Evolutionary conservation across 345 rosid species (phyloP).

Genomic region (Heritiera littoralis): DNA sequence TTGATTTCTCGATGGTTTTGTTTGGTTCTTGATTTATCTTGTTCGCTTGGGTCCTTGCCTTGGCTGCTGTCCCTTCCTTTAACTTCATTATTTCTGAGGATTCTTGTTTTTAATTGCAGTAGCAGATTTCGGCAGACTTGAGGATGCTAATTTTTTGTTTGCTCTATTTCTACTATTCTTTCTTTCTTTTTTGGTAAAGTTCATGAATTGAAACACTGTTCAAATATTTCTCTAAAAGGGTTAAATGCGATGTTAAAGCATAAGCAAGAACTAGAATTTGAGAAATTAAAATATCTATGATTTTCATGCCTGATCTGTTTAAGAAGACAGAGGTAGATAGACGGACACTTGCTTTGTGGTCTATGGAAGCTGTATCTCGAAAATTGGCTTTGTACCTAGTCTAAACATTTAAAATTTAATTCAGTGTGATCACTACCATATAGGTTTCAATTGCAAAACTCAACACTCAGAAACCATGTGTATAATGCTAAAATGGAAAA

Average conservation of each 20-base stretch:
- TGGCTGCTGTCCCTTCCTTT: neutral
- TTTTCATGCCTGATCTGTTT: neutral
- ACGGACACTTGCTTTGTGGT: neutral
- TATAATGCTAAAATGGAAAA: neutral
- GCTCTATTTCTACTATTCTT: neutral
- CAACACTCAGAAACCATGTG: neutral
- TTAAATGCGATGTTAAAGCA: too few species aligned
- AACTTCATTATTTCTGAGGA: neutral
- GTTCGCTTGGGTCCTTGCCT: neutral
- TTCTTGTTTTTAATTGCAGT: neutral
- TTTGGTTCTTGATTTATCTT: neutral
- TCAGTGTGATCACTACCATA: neutral
- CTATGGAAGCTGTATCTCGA: neutral
- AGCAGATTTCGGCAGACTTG: neutral
- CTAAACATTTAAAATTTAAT: neutral
- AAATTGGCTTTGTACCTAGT: neutral
- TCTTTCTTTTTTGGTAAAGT: neutral
- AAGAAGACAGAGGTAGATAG: neutral
- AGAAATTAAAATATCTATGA: neutral
- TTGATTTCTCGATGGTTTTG: neutral
- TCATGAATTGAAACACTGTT: neutral
- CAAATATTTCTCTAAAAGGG: neutral
- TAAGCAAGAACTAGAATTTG: neutral
- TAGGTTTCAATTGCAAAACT: neutral
- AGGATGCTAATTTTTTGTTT: neutral